Conservation (phyloP, 805 yeast species). For the Starmerella roubikii region DNA sequence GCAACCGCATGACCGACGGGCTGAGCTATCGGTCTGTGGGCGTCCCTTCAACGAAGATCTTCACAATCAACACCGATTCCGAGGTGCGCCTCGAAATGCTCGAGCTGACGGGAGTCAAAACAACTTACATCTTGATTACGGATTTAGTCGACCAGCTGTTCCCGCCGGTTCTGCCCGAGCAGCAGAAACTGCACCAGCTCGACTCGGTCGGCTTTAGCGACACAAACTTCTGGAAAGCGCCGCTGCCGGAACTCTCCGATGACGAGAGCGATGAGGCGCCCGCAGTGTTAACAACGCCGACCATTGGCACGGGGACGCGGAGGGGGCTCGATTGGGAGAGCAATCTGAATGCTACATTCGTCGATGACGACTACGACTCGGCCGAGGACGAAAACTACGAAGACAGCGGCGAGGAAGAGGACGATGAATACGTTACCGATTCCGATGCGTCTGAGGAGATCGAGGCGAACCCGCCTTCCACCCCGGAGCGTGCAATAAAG, state of each 20-base stretch:
- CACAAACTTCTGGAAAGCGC: conserved; percentile 85
- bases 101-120: conserved; percentile 83
- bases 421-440: conserved; percentile 8
- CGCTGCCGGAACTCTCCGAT: conserved; percentile 37
- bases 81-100: conserved; percentile 95
- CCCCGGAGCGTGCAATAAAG: too few relatives aligned
- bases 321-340: conserved; percentile 27
- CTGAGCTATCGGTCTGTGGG: conserved; percentile 86
- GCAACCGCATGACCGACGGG: conserved; percentile 93
- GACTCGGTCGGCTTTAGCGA: conserved; percentile 50
- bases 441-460: conserved; percentile 1
- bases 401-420: conserved; percentile 11
- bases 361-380: conserved; percentile 24
- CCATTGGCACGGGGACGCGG: conserved; percentile 15
- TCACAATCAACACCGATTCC: conserved; percentile 91
- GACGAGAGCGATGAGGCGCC: conserved; percentile 13
- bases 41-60: conserved; percentile 84
- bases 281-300: not conserved
- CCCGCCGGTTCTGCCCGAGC: conserved; percentile 51
- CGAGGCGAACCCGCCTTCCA: not conserved
- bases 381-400: conserved; percentile 9
- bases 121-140: conserved; percentile 76
- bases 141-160: conserved; percentile 95
- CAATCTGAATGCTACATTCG: conserved; percentile 20
- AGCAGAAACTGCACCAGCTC: conserved; percentile 22